Evolutionary conservation across 257 asterid genomes (phyloP), one percentile per base, ranked within the genome.

Genomic region (Primulina eburnea): DNA sequence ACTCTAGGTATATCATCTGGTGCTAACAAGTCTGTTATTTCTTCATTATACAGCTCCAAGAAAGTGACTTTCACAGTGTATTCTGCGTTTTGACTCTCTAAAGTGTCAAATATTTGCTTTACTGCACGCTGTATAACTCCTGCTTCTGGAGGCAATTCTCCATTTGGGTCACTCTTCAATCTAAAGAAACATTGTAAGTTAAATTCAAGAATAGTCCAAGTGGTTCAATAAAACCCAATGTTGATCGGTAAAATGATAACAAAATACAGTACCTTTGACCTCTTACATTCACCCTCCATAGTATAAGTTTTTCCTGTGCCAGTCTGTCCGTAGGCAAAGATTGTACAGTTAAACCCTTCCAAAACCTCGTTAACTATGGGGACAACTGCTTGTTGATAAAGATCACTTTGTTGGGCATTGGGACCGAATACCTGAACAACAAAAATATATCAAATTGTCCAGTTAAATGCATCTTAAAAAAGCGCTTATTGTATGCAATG

Each of bases 321-420:
- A n/a, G 96, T 91, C 73, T 89, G 97, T 62, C 97, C 95, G 75
- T 91, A 89, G 34, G 96, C 97, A 69, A 91, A 91, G 95, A 89
- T 91, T 6, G 97, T 91, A 67, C 97, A 91, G 78, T 91, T 89
- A 78, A 89, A 91, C 32, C 96, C 97, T 76, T 89, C 97, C 75
- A 91, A 68, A 10, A 91, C 95, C 75, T 91, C 97, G 71, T 89
- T 74, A 29, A 91, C 97, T 56, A 91, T 87, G 6, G 96, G 97
- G 6, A 89, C 79, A 57, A 91, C 88, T 58, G 96, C 95, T 76
- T 91, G 95, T 10, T 91, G 90, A 60, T 87, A 91, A 10, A 91
- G 87, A 73, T 89, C 97, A 65, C 52, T 87, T 78, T 91, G 97
- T 70, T 78, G 84, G 74, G 97, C 88, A 70, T 83, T 83, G 20